These are phyloP conservation scores for Russula earlei DNA, from an alignment of 768 basidiomycete genomes.

Conservation along the genomic window DNA sequence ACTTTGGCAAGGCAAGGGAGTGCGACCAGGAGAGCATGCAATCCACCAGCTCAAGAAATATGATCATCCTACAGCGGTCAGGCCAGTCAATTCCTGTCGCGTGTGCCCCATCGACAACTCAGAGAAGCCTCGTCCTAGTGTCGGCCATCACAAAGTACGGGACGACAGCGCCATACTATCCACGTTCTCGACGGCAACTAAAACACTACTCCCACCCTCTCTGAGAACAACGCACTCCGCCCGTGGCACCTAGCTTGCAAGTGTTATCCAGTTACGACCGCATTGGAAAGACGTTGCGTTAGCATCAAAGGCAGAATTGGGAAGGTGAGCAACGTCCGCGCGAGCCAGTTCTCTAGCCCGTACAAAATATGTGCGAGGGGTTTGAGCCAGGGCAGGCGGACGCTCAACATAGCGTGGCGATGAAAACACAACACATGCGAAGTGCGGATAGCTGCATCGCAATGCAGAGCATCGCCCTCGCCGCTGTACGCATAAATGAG, in stretches of 20 bases:
- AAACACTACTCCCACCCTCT: constrained; percentile 42
- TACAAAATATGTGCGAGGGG: too few relatives aligned
- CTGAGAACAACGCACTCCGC: constrained; percentile 39
- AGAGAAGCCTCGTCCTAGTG: constrained; percentile 42
- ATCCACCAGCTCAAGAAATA: constrained; percentile 56
- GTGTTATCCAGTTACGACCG: too few relatives aligned
- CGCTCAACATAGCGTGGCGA: constrained; percentile 28
- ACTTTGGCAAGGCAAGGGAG: constrained; percentile 96
- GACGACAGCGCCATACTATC: constrained; percentile 88
- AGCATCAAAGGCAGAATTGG: too few relatives aligned
- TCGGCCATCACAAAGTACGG: constrained; percentile 40
- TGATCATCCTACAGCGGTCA: constrained; percentile 60
- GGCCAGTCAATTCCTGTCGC: constrained; percentile 84
- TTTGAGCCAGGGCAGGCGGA: constrained; percentile 39
- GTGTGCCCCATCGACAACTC: constrained; percentile 75
- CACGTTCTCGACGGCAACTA: constrained; percentile 78
- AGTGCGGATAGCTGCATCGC: constrained; percentile 84
- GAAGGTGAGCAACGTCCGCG: constrained; percentile 39
- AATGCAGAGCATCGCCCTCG: constrained; percentile 65
- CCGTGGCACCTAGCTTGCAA: constrained; percentile 33
- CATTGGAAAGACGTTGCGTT: too few relatives aligned
- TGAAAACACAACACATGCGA: constrained; percentile 39
- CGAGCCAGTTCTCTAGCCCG: too few relatives aligned
- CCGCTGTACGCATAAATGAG: constrained; percentile 77
- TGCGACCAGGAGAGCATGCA: constrained; percentile 70